A percentile compares a stretch with the other conserved stretches of the same genome.
Evolutionary conservation across 179 eudicot genomes (phyloP).

Genomic region (Camellia oleifera): DNA sequence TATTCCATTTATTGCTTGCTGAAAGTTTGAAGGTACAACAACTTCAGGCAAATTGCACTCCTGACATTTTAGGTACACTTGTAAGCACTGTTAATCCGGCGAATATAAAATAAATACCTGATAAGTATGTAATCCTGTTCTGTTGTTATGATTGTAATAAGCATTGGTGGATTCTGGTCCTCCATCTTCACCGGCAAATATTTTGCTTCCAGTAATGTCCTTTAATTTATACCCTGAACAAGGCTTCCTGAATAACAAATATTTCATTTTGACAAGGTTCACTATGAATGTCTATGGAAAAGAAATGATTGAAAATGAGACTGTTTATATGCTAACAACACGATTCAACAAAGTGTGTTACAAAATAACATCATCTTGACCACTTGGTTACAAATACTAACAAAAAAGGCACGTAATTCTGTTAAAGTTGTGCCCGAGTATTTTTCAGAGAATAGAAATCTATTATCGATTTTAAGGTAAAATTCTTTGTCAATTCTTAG

Average conservation of each 20-base stretch:
- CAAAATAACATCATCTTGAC: too few species aligned
- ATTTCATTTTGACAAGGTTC: too few species aligned
- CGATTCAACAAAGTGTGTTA: too few species aligned
- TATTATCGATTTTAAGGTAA: too few species aligned
- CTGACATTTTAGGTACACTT: background rate
- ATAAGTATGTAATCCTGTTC: conserved; percentile 62
- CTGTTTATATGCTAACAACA: too few species aligned
- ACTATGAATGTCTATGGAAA: too few species aligned
- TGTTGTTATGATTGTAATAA: conserved; percentile 34
- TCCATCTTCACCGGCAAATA: conserved; percentile 55
- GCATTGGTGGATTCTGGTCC: conserved; percentile 40
- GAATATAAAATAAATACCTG: conserved; percentile 46
- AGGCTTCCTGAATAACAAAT: conserved; percentile 51
- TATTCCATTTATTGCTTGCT: conserved; percentile 75
- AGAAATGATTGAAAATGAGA: too few species aligned
- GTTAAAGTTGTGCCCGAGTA: too few species aligned
- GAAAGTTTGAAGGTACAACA: conserved; percentile 5
- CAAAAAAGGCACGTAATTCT: too few species aligned
- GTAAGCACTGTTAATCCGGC: background rate
- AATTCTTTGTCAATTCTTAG: too few species aligned
- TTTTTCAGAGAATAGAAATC: too few species aligned
- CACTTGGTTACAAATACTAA: too few species aligned
- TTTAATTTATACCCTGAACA: conserved; percentile 64
- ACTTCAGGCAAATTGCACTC: background rate
- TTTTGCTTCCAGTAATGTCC: conserved; percentile 81